These are phyloP conservation scores for Baudoinia panamericana DNA, from an alignment of 495 filamentous ascomycete genomes.

Conservation along the genomic window DNA sequence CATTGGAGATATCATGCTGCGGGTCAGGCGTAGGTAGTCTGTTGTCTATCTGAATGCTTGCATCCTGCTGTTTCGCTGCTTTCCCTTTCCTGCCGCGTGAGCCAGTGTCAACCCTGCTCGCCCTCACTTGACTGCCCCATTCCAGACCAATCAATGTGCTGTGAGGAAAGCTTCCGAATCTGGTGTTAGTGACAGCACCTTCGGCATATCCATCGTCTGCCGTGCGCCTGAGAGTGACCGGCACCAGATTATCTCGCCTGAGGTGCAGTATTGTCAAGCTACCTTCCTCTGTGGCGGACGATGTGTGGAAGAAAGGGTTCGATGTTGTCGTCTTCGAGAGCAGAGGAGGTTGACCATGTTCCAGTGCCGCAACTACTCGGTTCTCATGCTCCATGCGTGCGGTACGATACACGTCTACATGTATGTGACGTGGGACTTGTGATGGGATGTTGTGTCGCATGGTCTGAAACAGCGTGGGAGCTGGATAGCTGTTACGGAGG, in stretches of 20 bases:
- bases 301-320: conserved; percentile 16
- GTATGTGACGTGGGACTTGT: no score
- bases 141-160: conserved; percentile 65
- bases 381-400: no score
- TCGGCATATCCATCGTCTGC: conserved; percentile 40
- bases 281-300: conserved; percentile 4
- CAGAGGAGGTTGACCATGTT: no score
- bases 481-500: no score
- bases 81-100: conserved; percentile 50
- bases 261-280: conserved; percentile 21
- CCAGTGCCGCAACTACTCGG: no score
- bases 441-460: no score
- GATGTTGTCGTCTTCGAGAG: no score
- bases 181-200: conserved; percentile 77
- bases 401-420: no score
- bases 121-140: conserved; percentile 84
- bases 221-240: conserved; percentile 11
- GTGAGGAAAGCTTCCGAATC: conserved; percentile 92
- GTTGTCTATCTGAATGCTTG: no score
- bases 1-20: no score
- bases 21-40: no score
- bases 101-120: conserved; percentile 80
- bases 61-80: conserved; percentile 15
- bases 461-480: no score
- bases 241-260: conserved; percentile 15